Evolutionary conservation across 768 basidiomycete species (phyloP).

Genomic region (Hemileccinum rubropunctum): DNA sequence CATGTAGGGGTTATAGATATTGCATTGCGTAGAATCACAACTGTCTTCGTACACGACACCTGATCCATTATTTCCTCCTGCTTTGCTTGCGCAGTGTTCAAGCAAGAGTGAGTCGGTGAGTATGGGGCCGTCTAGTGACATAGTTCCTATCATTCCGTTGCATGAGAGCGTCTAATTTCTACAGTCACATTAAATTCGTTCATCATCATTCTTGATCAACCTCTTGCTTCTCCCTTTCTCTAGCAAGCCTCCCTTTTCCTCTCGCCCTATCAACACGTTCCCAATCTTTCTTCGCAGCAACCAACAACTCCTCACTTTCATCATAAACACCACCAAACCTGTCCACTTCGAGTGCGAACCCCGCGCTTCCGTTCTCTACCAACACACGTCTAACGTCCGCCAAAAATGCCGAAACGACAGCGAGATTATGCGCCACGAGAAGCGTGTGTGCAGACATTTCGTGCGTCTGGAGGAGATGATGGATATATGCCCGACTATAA

Average conservation of each 20-base stretch:
- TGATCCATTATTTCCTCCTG: background rate
- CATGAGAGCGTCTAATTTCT: background rate
- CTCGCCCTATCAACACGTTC: slow-evolving; percentile 63
- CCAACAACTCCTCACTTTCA: slow-evolving; percentile 42
- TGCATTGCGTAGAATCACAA: slow-evolving; percentile 16
- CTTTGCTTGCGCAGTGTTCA: background rate
- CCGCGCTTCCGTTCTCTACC: background rate
- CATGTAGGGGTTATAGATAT: slow-evolving; percentile 11
- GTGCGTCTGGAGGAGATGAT: slow-evolving; percentile 84
- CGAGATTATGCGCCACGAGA: slow-evolving; percentile 72
- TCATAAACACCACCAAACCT: slow-evolving; percentile 54
- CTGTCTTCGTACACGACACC: slow-evolving; percentile 6
- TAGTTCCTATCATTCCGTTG: background rate
- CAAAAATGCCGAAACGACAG: slow-evolving; percentile 66
- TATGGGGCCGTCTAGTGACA: background rate
- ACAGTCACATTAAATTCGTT: too few relatives aligned
- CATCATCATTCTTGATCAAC: background rate
- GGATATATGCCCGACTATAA: slow-evolving; percentile 62
- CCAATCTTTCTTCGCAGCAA: slow-evolving; percentile 57
- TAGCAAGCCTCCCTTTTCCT: slow-evolving; percentile 70
- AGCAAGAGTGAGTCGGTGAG: background rate
- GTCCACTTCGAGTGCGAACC: slow-evolving; percentile 46
- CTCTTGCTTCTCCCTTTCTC: slow-evolving; percentile 51
- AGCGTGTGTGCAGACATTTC: slow-evolving; percentile 86
- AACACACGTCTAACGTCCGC: slow-evolving; percentile 47